Base-by-base conservation (phyloP, 805 yeast species). In the Torulaspora indica region DNA sequence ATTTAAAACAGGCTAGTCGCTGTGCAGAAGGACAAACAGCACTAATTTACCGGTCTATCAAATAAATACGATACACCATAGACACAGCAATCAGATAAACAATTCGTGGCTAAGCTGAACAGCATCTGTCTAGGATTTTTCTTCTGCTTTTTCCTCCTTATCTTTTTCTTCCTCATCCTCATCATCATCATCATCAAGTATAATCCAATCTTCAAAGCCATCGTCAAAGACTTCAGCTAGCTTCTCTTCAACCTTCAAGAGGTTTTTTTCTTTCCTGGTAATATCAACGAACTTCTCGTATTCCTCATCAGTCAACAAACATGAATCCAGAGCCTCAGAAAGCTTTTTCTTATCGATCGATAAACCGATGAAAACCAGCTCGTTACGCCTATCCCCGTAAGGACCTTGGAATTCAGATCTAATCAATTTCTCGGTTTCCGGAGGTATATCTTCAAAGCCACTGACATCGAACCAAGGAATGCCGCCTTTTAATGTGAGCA, bases 171-270 rank as follows among this genome's bases (percentile, higher is more conserved):
- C 38, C 8, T 43, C 46, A 10, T 38, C 38, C 3, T 39, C 41
- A 1, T 29, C 42, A 5, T 40, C 43, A 5, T 45, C 45, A 9
- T 45, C 43, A 10, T 45, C 49, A 13, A 61, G 56, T 23, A 51
- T 35, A 12, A 67, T 54, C 76, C 75, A 72, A 32, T 66, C 71
- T 43, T 71, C 75, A 49, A 72, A 72, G 1, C 75, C 75, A 49
- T 72, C 75, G 17, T 62, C 64, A 46, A 64, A 70, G 9, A 56
- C 49, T 2, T 51, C 52, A 35, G 58, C 60, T 25, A 68, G 49
- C 32, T 54, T 55, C 23, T 61, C 56, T 40, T 70, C 75, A 10
- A 61, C 55, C 30, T 61, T 48, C 29, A 65, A 44, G 10, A 68
- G 45, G 42, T 67, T 63, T 28, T 54, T 53, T 18, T 59, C 60